These are phyloP conservation scores for Gypsophila paniculata DNA, from an alignment of 179 eudicot genomes.

Conservation along the genomic window DNA sequence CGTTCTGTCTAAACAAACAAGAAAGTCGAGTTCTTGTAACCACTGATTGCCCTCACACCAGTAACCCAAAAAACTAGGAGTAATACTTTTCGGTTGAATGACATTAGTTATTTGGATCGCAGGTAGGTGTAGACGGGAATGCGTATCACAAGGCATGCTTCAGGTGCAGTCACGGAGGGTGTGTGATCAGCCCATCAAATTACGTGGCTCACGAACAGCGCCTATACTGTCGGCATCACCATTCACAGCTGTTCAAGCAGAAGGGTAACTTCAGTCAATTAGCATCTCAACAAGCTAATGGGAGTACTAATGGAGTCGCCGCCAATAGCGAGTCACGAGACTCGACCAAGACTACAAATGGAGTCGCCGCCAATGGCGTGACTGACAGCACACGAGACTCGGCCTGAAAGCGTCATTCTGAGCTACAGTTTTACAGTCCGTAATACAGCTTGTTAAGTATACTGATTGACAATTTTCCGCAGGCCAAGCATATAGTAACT, in stretches of 20 bases:
- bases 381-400: constrained; percentile 23
- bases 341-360: constrained; percentile 19
- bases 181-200: constrained; percentile 77
- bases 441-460: too few relatives aligned
- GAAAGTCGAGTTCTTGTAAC: neutral
- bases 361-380: constrained; percentile 10
- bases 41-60: neutral
- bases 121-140: constrained; percentile 63
- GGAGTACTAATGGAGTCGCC: constrained; percentile 18
- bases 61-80: too few relatives aligned
- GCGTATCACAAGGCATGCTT: constrained; percentile 69
- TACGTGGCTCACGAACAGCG: constrained; percentile 65
- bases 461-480: too few relatives aligned
- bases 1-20: neutral
- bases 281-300: constrained; percentile 27
- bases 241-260: constrained; percentile 63
- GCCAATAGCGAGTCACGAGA: constrained; percentile 19
- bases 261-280: constrained; percentile 77
- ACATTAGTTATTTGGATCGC: neutral
- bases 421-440: neutral
- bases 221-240: constrained; percentile 76
- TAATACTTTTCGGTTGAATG: neutral
- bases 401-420: neutral
- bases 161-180: constrained; percentile 69
- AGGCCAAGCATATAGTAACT: neutral